Percentiles rank a stretch among this genome's conserved stretches.
phyloP scores from a whole-genome alignment of 306 rosid species.

The Ormosia emarginata region DNA sequence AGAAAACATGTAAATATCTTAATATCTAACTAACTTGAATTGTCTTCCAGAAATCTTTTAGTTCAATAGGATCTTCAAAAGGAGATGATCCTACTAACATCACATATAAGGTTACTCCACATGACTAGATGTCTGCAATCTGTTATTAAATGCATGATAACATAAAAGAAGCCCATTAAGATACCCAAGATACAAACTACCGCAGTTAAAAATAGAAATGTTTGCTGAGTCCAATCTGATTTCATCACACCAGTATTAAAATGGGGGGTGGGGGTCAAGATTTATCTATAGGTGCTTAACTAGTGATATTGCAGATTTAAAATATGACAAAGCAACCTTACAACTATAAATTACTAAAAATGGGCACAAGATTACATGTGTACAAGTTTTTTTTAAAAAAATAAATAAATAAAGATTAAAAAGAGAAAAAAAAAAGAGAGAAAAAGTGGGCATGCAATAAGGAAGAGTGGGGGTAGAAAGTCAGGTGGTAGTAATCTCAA shows the following conservation, averaged over 20 bases:
- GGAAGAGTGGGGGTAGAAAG: background rate
- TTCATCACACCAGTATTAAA: background rate
- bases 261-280: background rate
- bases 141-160: slow-evolving; percentile 32
- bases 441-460: background rate
- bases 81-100: slow-evolving; percentile 86
- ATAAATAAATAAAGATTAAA: background rate
- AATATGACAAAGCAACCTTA: background rate
- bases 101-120: slow-evolving; percentile 86
- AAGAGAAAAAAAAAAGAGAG: background rate
- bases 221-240: background rate
- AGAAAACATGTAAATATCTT: background rate
- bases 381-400: too few species aligned
- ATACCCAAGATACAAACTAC: too few species aligned
- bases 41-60: slow-evolving; percentile 77
- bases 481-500: too few species aligned
- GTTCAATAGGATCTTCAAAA: slow-evolving; percentile 84
- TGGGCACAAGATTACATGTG: background rate
- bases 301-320: background rate
- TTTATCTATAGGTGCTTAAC: background rate
- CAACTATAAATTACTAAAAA: background rate
- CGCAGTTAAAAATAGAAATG: too few species aligned
- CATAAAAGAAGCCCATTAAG: slow-evolving; percentile 10
- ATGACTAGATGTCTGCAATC: slow-evolving; percentile 93
- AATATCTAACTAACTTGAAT: slow-evolving; percentile 51